A percentile compares a stretch with the other conserved stretches of the same genome.
These are phyloP conservation scores for Phragmites australis DNA, from an alignment of 176 grass and related monocot genomes.

Conservation along the genomic window DNA sequence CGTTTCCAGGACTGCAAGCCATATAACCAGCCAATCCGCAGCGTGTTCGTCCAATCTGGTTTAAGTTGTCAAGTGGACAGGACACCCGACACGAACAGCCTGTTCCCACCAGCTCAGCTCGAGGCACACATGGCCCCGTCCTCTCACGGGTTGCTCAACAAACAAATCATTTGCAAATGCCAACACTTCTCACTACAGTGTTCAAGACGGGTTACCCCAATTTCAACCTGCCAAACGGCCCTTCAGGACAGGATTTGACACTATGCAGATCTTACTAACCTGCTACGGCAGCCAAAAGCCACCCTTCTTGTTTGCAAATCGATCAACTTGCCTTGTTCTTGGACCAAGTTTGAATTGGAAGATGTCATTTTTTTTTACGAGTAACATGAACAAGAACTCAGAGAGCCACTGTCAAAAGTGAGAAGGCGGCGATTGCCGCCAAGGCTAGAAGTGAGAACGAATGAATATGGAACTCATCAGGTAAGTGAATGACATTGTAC, in stretches of 20 bases:
- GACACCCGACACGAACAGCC: conserved; percentile 44
- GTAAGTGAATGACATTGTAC: conserved; percentile 37
- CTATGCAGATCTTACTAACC: conserved; percentile 10
- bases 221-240: conserved; percentile 30
- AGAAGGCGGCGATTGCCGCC: not conserved
- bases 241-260: not conserved
- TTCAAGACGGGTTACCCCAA: conserved; percentile 19
- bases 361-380: no score
- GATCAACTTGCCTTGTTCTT: not conserved
- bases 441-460: not conserved
- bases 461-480: not conserved
- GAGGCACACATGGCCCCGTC: not conserved
- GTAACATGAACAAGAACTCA: conserved; percentile 1
- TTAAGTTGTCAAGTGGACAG: no score
- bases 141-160: conserved; percentile 25
- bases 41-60: conserved; percentile 34
- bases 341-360: not conserved
- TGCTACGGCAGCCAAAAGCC: not conserved
- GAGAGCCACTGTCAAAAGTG: not conserved
- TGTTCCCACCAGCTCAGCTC: conserved; percentile 32
- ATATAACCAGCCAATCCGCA: conserved; percentile 7
- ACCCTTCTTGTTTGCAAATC: not conserved
- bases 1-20: not conserved
- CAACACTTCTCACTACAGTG: not conserved
- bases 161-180: conserved; percentile 12